Evolutionary conservation across 176 grass and related monocot genomes (phyloP).

Genomic region (Saccharum spontaneum): DNA sequence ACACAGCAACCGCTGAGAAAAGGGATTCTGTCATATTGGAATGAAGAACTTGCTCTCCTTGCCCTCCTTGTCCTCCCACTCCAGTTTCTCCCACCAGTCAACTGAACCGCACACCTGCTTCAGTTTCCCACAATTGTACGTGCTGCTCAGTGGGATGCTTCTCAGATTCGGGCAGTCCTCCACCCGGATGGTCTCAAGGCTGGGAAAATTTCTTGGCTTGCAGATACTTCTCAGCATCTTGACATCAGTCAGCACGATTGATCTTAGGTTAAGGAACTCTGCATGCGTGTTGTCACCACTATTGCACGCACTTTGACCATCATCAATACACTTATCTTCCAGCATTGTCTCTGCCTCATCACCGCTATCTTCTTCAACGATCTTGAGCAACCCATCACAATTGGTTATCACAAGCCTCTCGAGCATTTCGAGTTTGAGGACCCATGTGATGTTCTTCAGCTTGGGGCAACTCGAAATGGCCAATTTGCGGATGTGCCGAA

Average conservation of each 20-base stretch:
- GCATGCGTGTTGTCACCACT: background rate
- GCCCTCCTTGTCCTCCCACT: constrained; percentile 45
- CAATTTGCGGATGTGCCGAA: constrained; percentile 54
- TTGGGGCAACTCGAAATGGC: constrained; percentile 55
- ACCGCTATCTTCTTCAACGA: constrained; percentile 41
- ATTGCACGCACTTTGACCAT: too few relatives aligned
- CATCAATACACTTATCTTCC: background rate
- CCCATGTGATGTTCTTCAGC: constrained; percentile 58
- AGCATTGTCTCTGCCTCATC: background rate
- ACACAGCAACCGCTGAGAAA: background rate
- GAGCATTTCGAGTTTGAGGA: constrained; percentile 57
- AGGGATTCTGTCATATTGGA: constrained; percentile 16
- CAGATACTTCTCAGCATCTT: constrained; percentile 54
- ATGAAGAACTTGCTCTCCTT: constrained; percentile 59
- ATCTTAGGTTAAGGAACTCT: constrained; percentile 55
- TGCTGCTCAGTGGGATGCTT: constrained; percentile 41
- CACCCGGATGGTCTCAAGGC: constrained; percentile 71
- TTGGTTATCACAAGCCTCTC: constrained; percentile 66
- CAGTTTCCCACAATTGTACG: constrained; percentile 37
- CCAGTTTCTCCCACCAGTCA: constrained; percentile 67
- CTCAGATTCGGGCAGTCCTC: constrained; percentile 58
- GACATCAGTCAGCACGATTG: constrained; percentile 48
- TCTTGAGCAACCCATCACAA: constrained; percentile 52
- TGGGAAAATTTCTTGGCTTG: constrained; percentile 42
- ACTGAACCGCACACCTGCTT: constrained; percentile 62